These are phyloP conservation scores for Trichoderma polysporum DNA, from an alignment of 2,329 filamentous ascomycete genomes.

Conservation along the genomic window DNA sequence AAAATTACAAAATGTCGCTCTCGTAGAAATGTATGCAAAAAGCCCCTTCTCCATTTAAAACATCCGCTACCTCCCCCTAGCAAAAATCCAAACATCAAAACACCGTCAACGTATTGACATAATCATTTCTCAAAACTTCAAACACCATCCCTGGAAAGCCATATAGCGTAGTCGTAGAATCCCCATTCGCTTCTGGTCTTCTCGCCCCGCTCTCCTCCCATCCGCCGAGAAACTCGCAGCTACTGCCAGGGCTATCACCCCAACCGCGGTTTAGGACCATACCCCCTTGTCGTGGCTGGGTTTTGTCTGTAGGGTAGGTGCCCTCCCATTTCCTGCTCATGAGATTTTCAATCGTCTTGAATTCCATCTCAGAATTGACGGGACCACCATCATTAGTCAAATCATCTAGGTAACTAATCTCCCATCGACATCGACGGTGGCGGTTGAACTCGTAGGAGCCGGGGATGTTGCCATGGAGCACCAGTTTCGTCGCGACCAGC, in stretches of 20 bases:
- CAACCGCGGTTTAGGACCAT: slow-evolving; percentile 92
- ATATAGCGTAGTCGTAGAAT: slow-evolving; percentile 77
- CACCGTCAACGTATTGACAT: slow-evolving; percentile 84
- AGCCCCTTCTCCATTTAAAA: background rate
- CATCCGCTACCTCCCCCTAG: background rate
- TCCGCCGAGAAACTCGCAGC: slow-evolving; percentile 78
- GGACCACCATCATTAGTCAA: slow-evolving; percentile 40
- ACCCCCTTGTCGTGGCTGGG: slow-evolving; percentile 56
- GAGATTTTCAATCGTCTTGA: slow-evolving; percentile 67
- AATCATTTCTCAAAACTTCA: slow-evolving; percentile 91
- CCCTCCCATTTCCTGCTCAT: slow-evolving; percentile 70
- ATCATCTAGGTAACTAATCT: slow-evolving; percentile 60
- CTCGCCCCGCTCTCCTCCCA: slow-evolving; percentile 73
- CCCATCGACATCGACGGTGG: slow-evolving; percentile 86
- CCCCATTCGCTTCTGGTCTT: slow-evolving; percentile 54
- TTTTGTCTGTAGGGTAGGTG: slow-evolving; percentile 57
- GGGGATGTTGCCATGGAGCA: slow-evolving; percentile 91
- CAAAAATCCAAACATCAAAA: slow-evolving; percentile 55
- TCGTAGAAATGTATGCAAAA: background rate
- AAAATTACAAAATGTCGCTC: background rate
- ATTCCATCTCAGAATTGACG: slow-evolving; percentile 74
- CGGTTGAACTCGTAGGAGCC: slow-evolving; percentile 97
- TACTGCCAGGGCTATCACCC: slow-evolving; percentile 88
- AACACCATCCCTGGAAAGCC: slow-evolving; percentile 93
- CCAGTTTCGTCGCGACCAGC: slow-evolving; percentile 84